phyloP scores from a whole-genome alignment of 306 rosid genomes.

The Quercus ilex region DNA sequence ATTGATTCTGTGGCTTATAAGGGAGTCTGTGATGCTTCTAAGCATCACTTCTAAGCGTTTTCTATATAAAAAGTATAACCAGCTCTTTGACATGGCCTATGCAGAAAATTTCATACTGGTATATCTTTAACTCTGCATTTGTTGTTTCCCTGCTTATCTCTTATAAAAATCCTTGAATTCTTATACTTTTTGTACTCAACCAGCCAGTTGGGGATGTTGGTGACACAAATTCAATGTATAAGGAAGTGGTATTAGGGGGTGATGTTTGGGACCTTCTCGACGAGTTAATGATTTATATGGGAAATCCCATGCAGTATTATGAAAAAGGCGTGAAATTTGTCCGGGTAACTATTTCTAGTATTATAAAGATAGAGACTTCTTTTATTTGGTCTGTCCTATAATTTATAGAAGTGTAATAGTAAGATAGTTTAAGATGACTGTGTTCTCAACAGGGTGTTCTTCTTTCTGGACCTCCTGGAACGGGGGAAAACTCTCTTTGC shows the following conservation, averaged over 20 bases:
- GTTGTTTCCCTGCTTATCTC: slow-evolving; percentile 1
- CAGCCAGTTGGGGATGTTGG: slow-evolving; percentile 92
- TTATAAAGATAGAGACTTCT: slow-evolving; percentile 8
- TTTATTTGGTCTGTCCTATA: slow-evolving; percentile 17
- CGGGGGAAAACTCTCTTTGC: slow-evolving; percentile 99
- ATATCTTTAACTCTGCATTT: slow-evolving; percentile 21
- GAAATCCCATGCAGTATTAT: slow-evolving; percentile 95
- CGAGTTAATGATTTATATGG: slow-evolving; percentile 95
- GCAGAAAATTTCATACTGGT: slow-evolving; percentile 95
- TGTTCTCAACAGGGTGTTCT: slow-evolving; percentile 77
- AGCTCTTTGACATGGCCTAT: slow-evolving; percentile 83
- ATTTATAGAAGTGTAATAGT: slow-evolving; percentile 2
- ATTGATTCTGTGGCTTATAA: slow-evolving; percentile 79
- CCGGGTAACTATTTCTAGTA: slow-evolving; percentile 56
- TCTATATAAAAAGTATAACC: too few species aligned
- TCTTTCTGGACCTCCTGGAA: slow-evolving; percentile 99
- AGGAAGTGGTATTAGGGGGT: slow-evolving; percentile 95
- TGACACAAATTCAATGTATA: slow-evolving; percentile 77
- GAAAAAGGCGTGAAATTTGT: slow-evolving; percentile 90
- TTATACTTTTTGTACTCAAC: slow-evolving; percentile 14
- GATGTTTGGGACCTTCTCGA: slow-evolving; percentile 99
- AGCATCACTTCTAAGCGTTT: slow-evolving; percentile 45
- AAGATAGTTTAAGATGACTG: slow-evolving; percentile 26
- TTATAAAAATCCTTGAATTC: slow-evolving; percentile 6
- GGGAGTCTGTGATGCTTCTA: slow-evolving; percentile 77